Conservation (phyloP, 2,329 filamentous ascomycete species). For the Penicillium sp. region DNA sequence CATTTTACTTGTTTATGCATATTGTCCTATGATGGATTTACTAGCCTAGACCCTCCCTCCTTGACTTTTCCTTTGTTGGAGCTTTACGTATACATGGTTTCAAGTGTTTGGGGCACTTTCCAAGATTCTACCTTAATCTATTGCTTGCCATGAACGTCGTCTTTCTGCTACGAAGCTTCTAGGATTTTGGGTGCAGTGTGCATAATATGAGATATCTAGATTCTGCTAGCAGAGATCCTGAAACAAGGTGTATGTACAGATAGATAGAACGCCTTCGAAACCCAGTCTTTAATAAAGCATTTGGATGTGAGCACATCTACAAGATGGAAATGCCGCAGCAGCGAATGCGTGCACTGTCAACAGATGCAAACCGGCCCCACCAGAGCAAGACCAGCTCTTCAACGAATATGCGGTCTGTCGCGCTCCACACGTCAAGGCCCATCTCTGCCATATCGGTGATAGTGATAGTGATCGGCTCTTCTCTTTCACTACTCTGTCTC, state of each 20-base stretch:
- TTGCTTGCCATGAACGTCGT: neutral
- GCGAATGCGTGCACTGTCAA: constrained; percentile 45
- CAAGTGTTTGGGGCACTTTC: neutral
- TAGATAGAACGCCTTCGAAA: neutral
- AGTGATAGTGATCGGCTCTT: constrained; percentile 37
- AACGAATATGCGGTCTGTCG: constrained; percentile 46
- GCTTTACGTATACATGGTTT: neutral
- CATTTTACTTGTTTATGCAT: neutral
- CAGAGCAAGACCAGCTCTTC: constrained; percentile 46
- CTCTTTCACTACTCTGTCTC: constrained; percentile 4
- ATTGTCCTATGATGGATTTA: neutral
- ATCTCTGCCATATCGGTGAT: constrained; percentile 48
- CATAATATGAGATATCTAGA: neutral
- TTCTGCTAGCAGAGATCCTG: neutral
- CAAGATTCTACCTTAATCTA: neutral
- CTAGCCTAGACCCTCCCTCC: neutral
- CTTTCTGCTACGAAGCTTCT: neutral
- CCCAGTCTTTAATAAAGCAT: neutral
- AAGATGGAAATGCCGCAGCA: constrained; percentile 50
- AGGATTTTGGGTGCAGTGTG: neutral
- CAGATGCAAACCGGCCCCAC: constrained; percentile 45
- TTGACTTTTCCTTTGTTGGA: constrained; percentile 1
- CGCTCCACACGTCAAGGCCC: constrained; percentile 52
- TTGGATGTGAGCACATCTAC: constrained; percentile 17
- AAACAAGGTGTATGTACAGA: neutral